Base-by-base conservation (phyloP, 2,329 filamentous ascomycete genomes). In the Ascosphaera apis region DNA sequence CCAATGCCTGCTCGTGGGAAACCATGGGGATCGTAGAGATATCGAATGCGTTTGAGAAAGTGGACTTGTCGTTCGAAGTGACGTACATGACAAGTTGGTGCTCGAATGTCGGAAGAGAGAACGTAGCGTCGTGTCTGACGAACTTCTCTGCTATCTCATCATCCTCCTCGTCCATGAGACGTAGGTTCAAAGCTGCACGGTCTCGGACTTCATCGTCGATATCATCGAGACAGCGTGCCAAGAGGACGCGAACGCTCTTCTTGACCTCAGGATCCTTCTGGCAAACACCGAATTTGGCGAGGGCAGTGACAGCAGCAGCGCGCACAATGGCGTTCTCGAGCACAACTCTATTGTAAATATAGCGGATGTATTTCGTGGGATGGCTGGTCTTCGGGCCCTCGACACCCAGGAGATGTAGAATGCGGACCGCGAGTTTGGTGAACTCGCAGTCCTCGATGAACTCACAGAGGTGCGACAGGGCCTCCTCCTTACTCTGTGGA, bases 381-480 rank as follows among this genome's bases (percentile, higher is more conserved):
- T 93, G 81, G 12, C 80, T 75, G 2, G 86, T 93, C 62, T 88
- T 91, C 43, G 88, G 88, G 0, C 88, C 88, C 60, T 98, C 88
- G 18, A 86, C 67, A 48, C 88, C 88, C 31, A 98, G 75, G 15
- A 98, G 69, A 56, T 98, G 86, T 37, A 98, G 63, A 47, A 98
- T 91, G 40, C 88, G 76, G 34, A 98, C 86, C 19, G 88, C 86
- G 42, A 98, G 67, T 61, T 98, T 98, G 18, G 88, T 93, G 56
- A 95, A 98, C 54, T 98, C 88, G 61, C 88, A 98, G 54, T 98
- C 88, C 58, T 98, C 88, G 44, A 98, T 98, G 53, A 98, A 98
- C 54, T 98, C 88, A 61, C 88, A 95, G 15, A 98, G 71, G 51
- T 95, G 88, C 11, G 86, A 81, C 34, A 98, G 71, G 13, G 88